Base-by-base conservation (phyloP, 179 eudicot species). In the Nepenthes alata region DNA sequence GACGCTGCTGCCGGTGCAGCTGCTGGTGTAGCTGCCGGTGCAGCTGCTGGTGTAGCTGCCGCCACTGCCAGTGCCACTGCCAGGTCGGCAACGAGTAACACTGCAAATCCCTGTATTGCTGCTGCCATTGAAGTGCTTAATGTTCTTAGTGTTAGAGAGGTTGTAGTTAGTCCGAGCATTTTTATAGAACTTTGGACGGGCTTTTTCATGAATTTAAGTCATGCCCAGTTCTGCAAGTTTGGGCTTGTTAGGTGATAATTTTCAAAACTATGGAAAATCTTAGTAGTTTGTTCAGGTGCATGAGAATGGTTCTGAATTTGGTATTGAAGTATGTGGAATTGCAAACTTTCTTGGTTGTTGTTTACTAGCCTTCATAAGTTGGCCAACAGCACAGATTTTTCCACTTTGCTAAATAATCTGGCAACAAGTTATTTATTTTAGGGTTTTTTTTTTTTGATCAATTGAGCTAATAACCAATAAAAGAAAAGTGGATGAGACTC, bases 141-240 rank as follows among this genome's bases (percentile, higher is more conserved):
- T 12, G 9, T 61, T 35, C 57, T 2, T 37, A 44, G 35, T 37
- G 15, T 47, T 47, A n/a, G 45, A 36, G 45, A 2, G 5, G 4
- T 12, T 57, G 44, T n/a, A 9, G 48, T 39, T 51, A 68, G 55
- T 50, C 6, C 45, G 2, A 7, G 2, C 45, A 41, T 41, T 41
- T 39, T 41, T 41, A 41, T 41, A 41, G 45, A 41, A 41, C 5
- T 4, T 41, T 41, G 8, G 45, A 41, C 5, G 45, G 5, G 45
- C 1, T 4, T 7, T 4, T 4, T 4, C 8, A 4, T 41, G 45
- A 4, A 41, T 41, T 25, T 49, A n/a, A 65, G 75, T 84, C 64
- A 74, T 72, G 82, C 72, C 72, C 63, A 81, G 15, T 71, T 65
- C 64, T 49, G 13, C 41, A 81, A 77, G 82, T 77, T 80, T 77